Evolutionary conservation across 2,329 filamentous ascomycete genomes (phyloP).

Genomic region (Colletotrichum liriopes): DNA sequence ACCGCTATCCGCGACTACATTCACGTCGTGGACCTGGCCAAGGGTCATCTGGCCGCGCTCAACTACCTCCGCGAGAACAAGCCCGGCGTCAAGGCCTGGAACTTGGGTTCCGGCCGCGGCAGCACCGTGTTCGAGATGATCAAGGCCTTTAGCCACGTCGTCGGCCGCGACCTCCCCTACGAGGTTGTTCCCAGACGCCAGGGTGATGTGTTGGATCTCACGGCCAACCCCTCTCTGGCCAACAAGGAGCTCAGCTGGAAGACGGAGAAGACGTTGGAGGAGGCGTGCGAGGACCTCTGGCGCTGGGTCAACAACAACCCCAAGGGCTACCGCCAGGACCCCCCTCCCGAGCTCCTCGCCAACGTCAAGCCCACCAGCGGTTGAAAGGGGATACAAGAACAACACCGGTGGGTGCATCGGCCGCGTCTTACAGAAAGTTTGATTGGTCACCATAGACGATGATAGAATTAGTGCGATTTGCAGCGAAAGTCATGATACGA

Average conservation of each 20-base stretch:
- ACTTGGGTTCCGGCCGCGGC: constrained; percentile 93
- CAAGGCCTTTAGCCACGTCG: constrained; percentile 90
- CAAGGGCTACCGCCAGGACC: constrained; percentile 91
- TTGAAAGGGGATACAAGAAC: neutral
- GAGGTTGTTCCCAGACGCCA: constrained; percentile 86
- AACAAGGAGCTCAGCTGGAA: constrained; percentile 94
- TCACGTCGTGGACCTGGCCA: constrained; percentile 91
- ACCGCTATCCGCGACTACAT: constrained; percentile 99
- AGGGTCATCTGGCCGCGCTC: constrained; percentile 89
- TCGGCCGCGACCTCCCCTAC: constrained; percentile 89
- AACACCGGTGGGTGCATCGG: constrained; percentile 2
- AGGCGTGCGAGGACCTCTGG: constrained; percentile 96
- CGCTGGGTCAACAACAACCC: constrained; percentile 98
- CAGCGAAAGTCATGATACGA: constrained; percentile 37
- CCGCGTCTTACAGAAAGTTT: constrained; percentile 4
- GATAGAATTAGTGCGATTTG: constrained; percentile 36
- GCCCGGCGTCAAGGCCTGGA: constrained; percentile 96
- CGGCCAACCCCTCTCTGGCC: constrained; percentile 89
- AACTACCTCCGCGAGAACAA: constrained; percentile 88
- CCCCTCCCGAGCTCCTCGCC: constrained; percentile 86
- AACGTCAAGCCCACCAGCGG: constrained; percentile 62
- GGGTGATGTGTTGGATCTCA: constrained; percentile 95
- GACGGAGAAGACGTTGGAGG: constrained; percentile 89
- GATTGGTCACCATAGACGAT: constrained; percentile 23
- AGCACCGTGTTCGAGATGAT: constrained; percentile 98